phyloP scores from a whole-genome alignment of 768 basidiomycete genomes.

The Amanita rubescens region DNA sequence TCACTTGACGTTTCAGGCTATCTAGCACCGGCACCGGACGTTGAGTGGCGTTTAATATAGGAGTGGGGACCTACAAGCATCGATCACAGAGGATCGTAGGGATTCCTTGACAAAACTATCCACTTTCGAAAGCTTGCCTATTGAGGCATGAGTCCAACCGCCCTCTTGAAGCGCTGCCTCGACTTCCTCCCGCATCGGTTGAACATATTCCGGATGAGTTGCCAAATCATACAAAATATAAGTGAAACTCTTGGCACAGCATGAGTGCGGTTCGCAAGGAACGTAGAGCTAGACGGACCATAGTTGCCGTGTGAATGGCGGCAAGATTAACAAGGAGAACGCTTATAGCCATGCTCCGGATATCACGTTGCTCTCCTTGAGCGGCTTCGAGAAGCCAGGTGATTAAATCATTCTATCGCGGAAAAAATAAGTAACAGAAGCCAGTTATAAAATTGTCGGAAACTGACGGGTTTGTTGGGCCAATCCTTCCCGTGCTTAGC shows the following conservation, averaged over 20 bases:
- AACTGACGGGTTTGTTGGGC: conserved; percentile 23
- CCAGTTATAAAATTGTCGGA: not conserved
- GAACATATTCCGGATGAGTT: conserved; percentile 22
- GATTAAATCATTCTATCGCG: conserved; percentile 36
- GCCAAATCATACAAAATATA: conserved; percentile 31
- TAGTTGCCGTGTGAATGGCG: conserved; percentile 36
- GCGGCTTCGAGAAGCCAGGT: conserved; percentile 40
- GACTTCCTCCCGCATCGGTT: conserved; percentile 35
- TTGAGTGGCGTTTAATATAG: conserved; percentile 12
- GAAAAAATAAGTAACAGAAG: not conserved
- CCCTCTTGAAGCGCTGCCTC: conserved; percentile 26
- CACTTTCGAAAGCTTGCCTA: conserved; percentile 34
- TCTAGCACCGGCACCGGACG: conserved; percentile 5
- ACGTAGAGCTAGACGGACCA: conserved; percentile 21
- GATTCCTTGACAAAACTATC: conserved; percentile 41
- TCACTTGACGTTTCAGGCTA: conserved; percentile 22
- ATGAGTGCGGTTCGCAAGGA: not conserved
- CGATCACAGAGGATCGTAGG: conserved; percentile 20
- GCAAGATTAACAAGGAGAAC: conserved; percentile 35
- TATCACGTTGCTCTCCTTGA: conserved; percentile 18
- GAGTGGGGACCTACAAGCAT: conserved; percentile 18
- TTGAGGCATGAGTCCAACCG: conserved; percentile 28
- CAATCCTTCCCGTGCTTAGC: conserved; percentile 19
- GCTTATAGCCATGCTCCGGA: conserved; percentile 23
- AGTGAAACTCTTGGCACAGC: conserved; percentile 26